Conservation (phyloP, 345 rosid species). For the Camelina hispida region DNA sequence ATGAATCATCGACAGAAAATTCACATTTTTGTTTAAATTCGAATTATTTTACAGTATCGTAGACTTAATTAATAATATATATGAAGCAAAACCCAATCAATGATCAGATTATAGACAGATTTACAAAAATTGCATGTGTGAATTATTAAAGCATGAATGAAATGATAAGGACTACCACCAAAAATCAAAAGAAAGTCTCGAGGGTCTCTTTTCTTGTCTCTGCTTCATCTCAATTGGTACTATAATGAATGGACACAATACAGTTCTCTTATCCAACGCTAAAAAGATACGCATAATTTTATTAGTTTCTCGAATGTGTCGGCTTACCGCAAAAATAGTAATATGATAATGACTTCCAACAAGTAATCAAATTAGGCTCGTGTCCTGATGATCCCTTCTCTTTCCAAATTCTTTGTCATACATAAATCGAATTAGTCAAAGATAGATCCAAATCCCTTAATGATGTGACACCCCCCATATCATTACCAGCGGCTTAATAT, state of each 20-base stretch:
- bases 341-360: constrained; percentile 27
- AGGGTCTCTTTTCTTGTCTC: constrained; percentile 35
- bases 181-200: constrained; percentile 20
- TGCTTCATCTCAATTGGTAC: not conserved
- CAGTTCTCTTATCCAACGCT: constrained; percentile 1
- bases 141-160: constrained; percentile 28
- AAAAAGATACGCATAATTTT: not conserved
- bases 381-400: constrained; percentile 21
- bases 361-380: constrained; percentile 16
- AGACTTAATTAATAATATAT: not conserved
- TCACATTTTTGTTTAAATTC: not conserved
- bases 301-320: constrained; percentile 16
- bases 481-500: not conserved
- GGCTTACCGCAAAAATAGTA: constrained; percentile 12
- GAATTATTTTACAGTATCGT: not conserved
- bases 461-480: not conserved
- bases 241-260: constrained; percentile 15
- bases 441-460: constrained; percentile 34
- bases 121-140: not conserved
- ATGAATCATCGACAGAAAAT: not conserved
- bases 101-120: not conserved
- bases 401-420: not conserved
- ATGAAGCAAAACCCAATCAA: not conserved
- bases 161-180: constrained; percentile 41
- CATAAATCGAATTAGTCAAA: constrained; percentile 10